Base-by-base conservation (phyloP, 2,329 filamentous ascomycete genomes). In the Leptographium radiaticola region DNA sequence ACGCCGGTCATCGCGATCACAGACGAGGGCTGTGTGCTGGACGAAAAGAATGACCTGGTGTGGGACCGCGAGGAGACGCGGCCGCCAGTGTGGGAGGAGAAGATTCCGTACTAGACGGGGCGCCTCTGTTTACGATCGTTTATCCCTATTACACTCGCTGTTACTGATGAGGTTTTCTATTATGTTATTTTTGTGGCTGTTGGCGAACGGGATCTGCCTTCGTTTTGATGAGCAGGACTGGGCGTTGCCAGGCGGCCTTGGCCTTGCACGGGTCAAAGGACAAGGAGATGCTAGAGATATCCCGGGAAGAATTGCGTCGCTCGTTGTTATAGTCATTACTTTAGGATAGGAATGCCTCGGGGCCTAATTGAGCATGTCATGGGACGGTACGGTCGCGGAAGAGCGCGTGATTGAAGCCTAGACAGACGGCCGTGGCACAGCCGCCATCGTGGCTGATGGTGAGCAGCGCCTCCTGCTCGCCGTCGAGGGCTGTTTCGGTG, bases 401-500 rank as follows among this genome's bases (percentile, higher is more conserved):
- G 12, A 7, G 15, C 2, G 25, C 4, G 25, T 53, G 50, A 39
- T 62, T 53, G 46, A 64, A 62, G 4, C 77, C 80, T 38, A 88
- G 59, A 58, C 83, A 86, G 1, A 84, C 74, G 8, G 85, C 86
- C 20, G 77, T 83, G 11, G 89, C 89, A 68, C 89, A 95, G 9
- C 88, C 84, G 2, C 80, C 83, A 66, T 96, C 90, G 65, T 96
- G 90, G 62, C 86, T 93, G 61, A 96, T 94, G 56, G 85, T 91
- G 46, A 95, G 65, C 62, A 79, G 74, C 15, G 83, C 88, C 50
- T 80, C 71, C n/a, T 60, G 64, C 18, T 55, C 62, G 20, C 9
- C 13, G 46, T 15, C 9, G 31, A 2, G 33, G 30, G 12, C 16
- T 54, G 61, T 2, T 55, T 60, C 33, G 6, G 31, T 13, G n/a